Percentiles rank a stretch among this genome's conserved stretches.
These are phyloP conservation scores for Boechera stricta DNA, from an alignment of 345 rosid species.

Conservation along the genomic window DNA sequence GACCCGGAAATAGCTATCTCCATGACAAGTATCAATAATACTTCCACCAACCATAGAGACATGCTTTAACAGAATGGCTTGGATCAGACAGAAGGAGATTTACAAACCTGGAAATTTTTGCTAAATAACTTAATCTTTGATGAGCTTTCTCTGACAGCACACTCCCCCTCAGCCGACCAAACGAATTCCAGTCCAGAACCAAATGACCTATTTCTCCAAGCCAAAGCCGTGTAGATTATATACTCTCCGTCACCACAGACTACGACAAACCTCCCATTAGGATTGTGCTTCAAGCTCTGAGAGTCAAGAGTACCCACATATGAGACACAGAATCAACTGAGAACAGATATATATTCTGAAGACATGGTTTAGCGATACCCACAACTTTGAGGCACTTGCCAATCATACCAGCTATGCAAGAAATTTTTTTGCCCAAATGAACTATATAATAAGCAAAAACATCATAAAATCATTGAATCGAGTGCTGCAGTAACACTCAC, in stretches of 20 bases:
- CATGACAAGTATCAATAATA: slow-evolving; percentile 2
- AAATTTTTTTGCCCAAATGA: slow-evolving; percentile 7
- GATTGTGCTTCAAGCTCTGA: slow-evolving; percentile 97
- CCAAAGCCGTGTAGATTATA: slow-evolving; percentile 96
- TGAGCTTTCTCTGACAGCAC: slow-evolving; percentile 96
- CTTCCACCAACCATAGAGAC: slow-evolving; percentile 10
- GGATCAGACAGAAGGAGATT: slow-evolving; percentile 11
- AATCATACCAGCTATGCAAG: slow-evolving; percentile 27
- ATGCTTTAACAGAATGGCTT: slow-evolving; percentile 9
- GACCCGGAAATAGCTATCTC: slow-evolving; percentile 9
- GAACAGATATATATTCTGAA: slow-evolving; percentile 30
- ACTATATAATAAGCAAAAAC: slow-evolving; percentile 28
- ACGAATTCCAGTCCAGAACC: slow-evolving; percentile 96
- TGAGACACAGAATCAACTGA: slow-evolving; percentile 25
- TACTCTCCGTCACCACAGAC: slow-evolving; percentile 99
- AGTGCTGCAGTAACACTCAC: slow-evolving; percentile 55
- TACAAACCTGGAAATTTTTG: slow-evolving; percentile 89
- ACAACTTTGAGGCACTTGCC: slow-evolving; percentile 21
- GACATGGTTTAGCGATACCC: slow-evolving; percentile 1
- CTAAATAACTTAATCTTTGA: slow-evolving; percentile 91
- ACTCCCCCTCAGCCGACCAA: slow-evolving; percentile 99
- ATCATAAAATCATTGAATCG: slow-evolving; percentile 21
- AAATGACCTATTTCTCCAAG: slow-evolving; percentile 99
- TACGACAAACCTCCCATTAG: slow-evolving; percentile 96
- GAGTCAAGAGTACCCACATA: slow-evolving; percentile 33